Conservation (phyloP, 1,284 basidiomycete genomes). For the Rhodotorula mucilaginosa region DNA sequence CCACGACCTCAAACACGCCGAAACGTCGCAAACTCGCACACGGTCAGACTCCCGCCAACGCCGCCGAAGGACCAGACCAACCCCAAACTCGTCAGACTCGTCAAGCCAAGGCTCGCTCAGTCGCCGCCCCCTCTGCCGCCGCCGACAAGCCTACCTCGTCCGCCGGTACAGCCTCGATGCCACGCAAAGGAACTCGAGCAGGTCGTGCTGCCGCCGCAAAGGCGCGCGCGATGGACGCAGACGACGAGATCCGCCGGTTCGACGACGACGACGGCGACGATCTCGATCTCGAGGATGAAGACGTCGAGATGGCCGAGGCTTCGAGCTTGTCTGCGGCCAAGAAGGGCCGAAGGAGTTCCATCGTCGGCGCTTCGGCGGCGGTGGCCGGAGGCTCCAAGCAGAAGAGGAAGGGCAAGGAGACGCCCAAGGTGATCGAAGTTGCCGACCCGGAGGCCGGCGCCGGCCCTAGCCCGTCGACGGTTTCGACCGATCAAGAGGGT, state of each 20-base stretch:
- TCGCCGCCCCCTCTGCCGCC: background rate
- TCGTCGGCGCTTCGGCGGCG: background rate
- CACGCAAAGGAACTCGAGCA: conserved; percentile 35
- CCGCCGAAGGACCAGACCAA: background rate
- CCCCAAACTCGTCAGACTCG: conserved; percentile 7
- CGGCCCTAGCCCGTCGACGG: background rate
- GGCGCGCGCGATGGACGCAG: conserved; percentile 21
- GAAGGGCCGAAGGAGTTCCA: background rate
- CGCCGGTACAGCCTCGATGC: conserved; percentile 13
- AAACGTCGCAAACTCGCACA: conserved; percentile 32
- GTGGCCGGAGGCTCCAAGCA: background rate
- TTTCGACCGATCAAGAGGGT: background rate
- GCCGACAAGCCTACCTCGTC: background rate
- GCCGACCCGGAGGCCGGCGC: background rate
- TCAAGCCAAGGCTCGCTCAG: conserved; percentile 7
- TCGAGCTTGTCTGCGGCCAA: background rate
- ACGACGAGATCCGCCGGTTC: conserved; percentile 2
- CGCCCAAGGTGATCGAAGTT: background rate
- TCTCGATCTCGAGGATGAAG: background rate
- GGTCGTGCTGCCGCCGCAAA: conserved; percentile 24
- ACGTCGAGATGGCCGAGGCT: conserved; percentile 17
- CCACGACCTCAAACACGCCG: conserved; percentile 1
- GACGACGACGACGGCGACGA: background rate
- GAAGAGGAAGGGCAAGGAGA: conserved; percentile 57
- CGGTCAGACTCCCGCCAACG: conserved; percentile 17